These are phyloP conservation scores for Claviceps monticola DNA, from an alignment of 2,329 filamentous ascomycete species.

Conservation along the genomic window DNA sequence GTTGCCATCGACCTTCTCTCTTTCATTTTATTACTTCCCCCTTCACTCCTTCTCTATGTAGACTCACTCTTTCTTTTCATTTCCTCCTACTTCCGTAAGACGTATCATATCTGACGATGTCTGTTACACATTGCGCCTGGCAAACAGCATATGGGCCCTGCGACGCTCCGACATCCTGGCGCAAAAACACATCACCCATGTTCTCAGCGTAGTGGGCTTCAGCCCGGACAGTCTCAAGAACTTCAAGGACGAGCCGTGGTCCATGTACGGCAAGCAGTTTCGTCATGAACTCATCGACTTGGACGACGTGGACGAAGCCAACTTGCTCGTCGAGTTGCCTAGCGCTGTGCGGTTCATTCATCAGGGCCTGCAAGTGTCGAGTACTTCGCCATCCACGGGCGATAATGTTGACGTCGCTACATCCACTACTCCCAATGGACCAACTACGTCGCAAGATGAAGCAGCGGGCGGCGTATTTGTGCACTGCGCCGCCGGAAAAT, in stretches of 20 bases:
- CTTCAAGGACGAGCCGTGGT: constrained; percentile 34
- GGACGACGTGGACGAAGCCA: constrained; percentile 81
- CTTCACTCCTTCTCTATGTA: not conserved
- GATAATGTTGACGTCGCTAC: not conserved
- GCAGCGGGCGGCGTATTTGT: constrained; percentile 33
- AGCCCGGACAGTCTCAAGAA: constrained; percentile 22
- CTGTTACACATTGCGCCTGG: not conserved
- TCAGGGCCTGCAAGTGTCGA: not conserved
- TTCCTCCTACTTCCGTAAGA: too few species aligned
- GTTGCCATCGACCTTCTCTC: not conserved
- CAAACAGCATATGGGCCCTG: constrained; percentile 60
- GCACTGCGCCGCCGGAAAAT: constrained; percentile 88
- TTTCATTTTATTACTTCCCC: not conserved
- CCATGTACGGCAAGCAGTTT: constrained; percentile 42
- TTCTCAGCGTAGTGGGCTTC: constrained; percentile 68
- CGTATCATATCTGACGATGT: too few species aligned
- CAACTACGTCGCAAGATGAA: too few species aligned
- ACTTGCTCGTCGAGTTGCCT: constrained; percentile 71
- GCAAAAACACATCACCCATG: constrained; percentile 69
- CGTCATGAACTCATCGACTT: constrained; percentile 69
- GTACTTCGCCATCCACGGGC: not conserved
- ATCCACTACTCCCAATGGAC: too few species aligned
- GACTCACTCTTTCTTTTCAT: not conserved
- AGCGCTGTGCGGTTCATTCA: constrained; percentile 73
- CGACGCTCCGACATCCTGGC: constrained; percentile 56